phyloP scores from a whole-genome alignment of 768 basidiomycete genomes.

The Leccinum broughii region DNA sequence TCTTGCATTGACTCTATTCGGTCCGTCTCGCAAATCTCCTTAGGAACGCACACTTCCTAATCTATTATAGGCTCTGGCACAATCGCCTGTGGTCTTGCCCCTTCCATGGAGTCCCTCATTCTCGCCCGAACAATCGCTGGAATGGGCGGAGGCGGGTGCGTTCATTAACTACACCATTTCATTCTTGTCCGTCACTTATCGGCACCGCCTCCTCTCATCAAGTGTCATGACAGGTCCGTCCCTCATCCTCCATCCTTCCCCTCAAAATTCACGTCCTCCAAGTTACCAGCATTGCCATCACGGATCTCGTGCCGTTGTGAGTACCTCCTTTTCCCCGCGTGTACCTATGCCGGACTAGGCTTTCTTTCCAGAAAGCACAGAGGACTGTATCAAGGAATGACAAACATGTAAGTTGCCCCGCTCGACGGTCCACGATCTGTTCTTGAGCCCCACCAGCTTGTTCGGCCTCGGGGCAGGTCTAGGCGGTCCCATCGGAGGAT shows the following conservation, averaged over 20 bases:
- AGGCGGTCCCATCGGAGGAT: slow-evolving; percentile 80
- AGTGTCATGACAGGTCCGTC: slow-evolving; percentile 81
- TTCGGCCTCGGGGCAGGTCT: slow-evolving; percentile 83
- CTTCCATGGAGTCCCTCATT: slow-evolving; percentile 82
- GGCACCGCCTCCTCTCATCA: slow-evolving; percentile 23
- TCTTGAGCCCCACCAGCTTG: slow-evolving; percentile 45
- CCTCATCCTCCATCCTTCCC: slow-evolving; percentile 1
- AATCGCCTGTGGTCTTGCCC: slow-evolving; percentile 80
- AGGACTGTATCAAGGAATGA: slow-evolving; percentile 89
- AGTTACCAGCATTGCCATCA: slow-evolving; percentile 84
- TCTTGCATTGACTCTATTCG: slow-evolving; percentile 80
- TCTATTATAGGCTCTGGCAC: slow-evolving; percentile 69
- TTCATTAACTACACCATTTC: slow-evolving; percentile 14
- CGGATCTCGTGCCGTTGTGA: slow-evolving; percentile 87
- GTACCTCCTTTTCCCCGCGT: slow-evolving; percentile 27
- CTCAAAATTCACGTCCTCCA: slow-evolving; percentile 25
- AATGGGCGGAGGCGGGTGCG: slow-evolving; percentile 89
- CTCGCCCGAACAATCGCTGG: slow-evolving; percentile 83
- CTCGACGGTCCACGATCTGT: slow-evolving; percentile 5
- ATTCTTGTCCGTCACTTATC: slow-evolving; percentile 8
- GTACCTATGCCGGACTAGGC: slow-evolving; percentile 1
- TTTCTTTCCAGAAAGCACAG: slow-evolving; percentile 63
- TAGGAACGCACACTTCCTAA: slow-evolving; percentile 18
- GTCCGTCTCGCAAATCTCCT: slow-evolving; percentile 40
- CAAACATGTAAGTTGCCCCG: slow-evolving; percentile 65